These are phyloP conservation scores for Physcomitrium patens DNA, from an alignment of 225 moss, liverwort and hornwort genomes.

Conservation along the genomic window DNA sequence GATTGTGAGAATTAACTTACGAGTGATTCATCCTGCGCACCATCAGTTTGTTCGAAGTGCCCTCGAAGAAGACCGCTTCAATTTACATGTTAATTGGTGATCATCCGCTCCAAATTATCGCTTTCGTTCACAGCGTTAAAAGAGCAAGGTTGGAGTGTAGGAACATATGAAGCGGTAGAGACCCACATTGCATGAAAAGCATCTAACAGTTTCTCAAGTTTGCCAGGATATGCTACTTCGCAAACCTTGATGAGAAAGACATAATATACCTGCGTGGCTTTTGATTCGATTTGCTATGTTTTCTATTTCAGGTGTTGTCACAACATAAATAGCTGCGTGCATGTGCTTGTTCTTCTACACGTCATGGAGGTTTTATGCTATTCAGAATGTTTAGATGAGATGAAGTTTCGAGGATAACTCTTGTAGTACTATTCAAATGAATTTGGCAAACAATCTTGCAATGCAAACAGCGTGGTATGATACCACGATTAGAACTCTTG, in stretches of 20 bases:
- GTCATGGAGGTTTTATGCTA: too few relatives aligned
- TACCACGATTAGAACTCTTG: not conserved
- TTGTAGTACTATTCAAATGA: too few relatives aligned
- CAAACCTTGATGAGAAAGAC: constrained; percentile 5
- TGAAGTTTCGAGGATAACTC: too few relatives aligned
- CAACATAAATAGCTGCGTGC: not conserved
- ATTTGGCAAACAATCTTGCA: too few relatives aligned
- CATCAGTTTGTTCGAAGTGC: not conserved
- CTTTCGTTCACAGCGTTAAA: not conserved
- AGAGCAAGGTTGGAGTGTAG: constrained; percentile 3
- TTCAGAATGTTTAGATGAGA: too few relatives aligned
- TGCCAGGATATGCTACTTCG: constrained; percentile 20
- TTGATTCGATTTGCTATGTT: not conserved
- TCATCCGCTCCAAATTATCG: not conserved
- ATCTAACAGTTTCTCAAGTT: not conserved
- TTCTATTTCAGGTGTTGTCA: not conserved
- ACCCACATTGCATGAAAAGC: constrained; percentile 15
- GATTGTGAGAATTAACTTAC: not conserved
- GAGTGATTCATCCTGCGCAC: not conserved
- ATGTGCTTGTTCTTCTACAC: not conserved
- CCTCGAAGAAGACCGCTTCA: not conserved
- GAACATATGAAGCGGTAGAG: not conserved
- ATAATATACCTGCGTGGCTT: not conserved
- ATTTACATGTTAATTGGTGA: not conserved
- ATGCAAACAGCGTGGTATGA: too few relatives aligned